Evolutionary conservation across 129 eudicot species (phyloP), one percentile per base, ranked within the genome.

Genomic region (Lonicera japonica): DNA sequence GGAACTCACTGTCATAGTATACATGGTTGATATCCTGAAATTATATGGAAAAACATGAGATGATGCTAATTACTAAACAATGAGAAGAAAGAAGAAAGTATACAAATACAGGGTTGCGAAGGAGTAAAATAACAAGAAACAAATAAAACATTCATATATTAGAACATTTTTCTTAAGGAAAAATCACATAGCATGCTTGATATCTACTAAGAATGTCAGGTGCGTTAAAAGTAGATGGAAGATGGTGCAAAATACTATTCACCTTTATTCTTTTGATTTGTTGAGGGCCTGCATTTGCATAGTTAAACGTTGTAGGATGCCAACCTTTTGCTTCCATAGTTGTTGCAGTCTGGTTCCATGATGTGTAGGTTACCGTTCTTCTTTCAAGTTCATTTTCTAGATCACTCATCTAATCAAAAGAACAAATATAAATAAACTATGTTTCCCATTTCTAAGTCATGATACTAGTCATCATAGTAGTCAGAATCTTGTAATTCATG

Each of bases 241-340:
- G 23, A 36, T 12, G 47, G 7, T 34, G 21, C 18, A 3, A 50
- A 22, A 14, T 29, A 29, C 12, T 25, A 71, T 29, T 46, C 34
- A 87, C 99, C 99, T 82, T 92, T 65, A 92, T 85, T 50, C 56
- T 77, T 63, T 82, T 79, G 53, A 92, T 76, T 64, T 79, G 89
- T 72, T 72, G 63, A 20, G 96, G 91, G 54, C 78, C 77, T 1
- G 91, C 72, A 78, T 66, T 76, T 52, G 91, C 80, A 70, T 85
- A 92, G 63, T 69, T 88, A 69, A n/a, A 92, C 29, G 91, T 92
- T 22, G 80, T 72, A 39, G 99, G 99, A 79, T 92, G 99, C 99
- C 99, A 92, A 63, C 84, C 84, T 65, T 50, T 77, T 15, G 60
- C 58, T 65, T 87, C 99, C 82, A 79, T 78, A 24, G 74, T 85